Evolutionary conservation across 202 grass and related monocot species (phyloP), one percentile per base, ranked within the genome.

Genomic region (Saccharum hybrid): DNA sequence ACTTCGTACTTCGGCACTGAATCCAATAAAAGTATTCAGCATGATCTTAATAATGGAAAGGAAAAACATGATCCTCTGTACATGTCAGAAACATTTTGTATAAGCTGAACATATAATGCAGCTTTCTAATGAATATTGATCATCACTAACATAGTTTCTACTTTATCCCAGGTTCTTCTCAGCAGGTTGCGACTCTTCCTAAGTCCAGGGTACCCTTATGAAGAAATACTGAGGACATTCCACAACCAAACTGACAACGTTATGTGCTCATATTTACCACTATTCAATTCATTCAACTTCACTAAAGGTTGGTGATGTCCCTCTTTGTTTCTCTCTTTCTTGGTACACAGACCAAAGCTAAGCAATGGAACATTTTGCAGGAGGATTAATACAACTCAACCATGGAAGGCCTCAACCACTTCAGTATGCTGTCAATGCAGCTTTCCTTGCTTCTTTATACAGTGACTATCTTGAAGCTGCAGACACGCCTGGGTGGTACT

Each of bases 191-290:
- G 94, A 74, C 88, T 96, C 74, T 96, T 96, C 65, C 80, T 96
- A 62, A 96, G 94, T 74, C 94, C 94, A 46, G 94, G 94, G 10
- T 96, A 96, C 37, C 94, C 94, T 89, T 96, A 96, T 0, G 94
- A 96, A 93, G 94, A 96, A 87, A 96, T 96, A 86, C 71, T 96
- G 61, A 93, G 90, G 64, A 96, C 94, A 72, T 96, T 96, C 86
- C 94, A 96, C 81, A 96, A 96, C 83, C 94, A 96, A 83, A 96
- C 94, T 59, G 90, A 89, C 68, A 93, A 91, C 22, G 82, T 96
- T 39, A 96, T 96, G 94, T 96, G 94, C 65, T 96, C 94, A 19
- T 96, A 89, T 76, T 79, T 96, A 63, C 91, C 94, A 6, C 1
- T 81, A 45, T 96, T 86, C 74, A 93, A 89, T 73, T 93, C 90